These are phyloP conservation scores for Termitomyces sp. DNA, from an alignment of 768 basidiomycete species.

Conservation along the genomic window DNA sequence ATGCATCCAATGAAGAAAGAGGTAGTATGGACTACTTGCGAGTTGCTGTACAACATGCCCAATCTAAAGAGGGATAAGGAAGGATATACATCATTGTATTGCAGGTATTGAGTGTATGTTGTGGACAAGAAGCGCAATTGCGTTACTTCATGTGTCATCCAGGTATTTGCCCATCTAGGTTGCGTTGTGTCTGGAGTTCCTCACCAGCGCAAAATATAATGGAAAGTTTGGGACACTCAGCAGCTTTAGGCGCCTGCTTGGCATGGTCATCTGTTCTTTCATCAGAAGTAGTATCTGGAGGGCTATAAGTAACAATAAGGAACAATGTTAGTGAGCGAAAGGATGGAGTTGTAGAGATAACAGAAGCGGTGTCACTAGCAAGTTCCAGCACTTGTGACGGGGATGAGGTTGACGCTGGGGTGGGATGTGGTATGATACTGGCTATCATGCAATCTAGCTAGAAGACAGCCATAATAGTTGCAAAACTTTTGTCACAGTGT, in stretches of 20 bases:
- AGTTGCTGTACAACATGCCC: constrained; percentile 87
- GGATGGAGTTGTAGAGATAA: constrained; percentile 12
- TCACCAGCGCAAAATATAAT: constrained; percentile 87
- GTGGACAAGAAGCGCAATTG: constrained; percentile 84
- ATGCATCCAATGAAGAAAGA: constrained; percentile 91
- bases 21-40: constrained; percentile 65
- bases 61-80: constrained; percentile 44
- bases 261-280: constrained; percentile 70
- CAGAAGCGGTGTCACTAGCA: constrained; percentile 10
- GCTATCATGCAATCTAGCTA: constrained; percentile 95
- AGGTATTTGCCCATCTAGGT: constrained; percentile 34
- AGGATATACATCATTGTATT: constrained; percentile 14
- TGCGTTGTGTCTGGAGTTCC: constrained; percentile 65
- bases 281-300: constrained; percentile 68
- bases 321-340: constrained; percentile 55
- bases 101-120: constrained; percentile 97
- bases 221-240: constrained; percentile 90
- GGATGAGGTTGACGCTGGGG: constrained; percentile 24
- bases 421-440: constrained; percentile 78
- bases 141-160: constrained; percentile 55
- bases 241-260: constrained; percentile 75
- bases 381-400: constrained; percentile 13
- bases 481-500: too few species aligned
- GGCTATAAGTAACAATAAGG: constrained; percentile 82
- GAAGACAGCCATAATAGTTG: constrained; percentile 74